phyloP scores from a whole-genome alignment of 495 filamentous ascomycete genomes.

The Hypoxylon lenormandii region DNA sequence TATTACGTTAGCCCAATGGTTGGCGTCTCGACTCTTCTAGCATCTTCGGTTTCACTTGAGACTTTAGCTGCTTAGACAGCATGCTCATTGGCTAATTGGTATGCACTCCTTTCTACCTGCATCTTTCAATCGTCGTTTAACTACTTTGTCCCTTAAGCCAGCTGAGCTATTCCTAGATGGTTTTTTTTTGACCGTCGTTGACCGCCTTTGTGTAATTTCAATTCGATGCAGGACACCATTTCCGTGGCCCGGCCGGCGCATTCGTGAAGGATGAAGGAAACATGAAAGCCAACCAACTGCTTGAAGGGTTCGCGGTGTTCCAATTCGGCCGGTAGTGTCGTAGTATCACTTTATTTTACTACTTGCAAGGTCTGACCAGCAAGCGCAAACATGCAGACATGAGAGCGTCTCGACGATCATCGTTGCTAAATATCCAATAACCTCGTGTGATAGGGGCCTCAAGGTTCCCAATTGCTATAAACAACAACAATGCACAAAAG shows the following conservation, averaged over 20 bases:
- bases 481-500: constrained; percentile 2
- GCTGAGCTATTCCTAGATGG: constrained; percentile 1
- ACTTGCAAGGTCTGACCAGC: too few species aligned
- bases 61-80: constrained; percentile 4
- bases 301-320: not conserved
- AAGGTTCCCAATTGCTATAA: too few species aligned
- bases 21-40: constrained; percentile 48
- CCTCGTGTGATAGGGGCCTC: too few species aligned
- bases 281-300: constrained; percentile 5
- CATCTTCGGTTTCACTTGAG: constrained; percentile 51
- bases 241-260: constrained; percentile 34
- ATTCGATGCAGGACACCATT: constrained; percentile 34
- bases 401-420: constrained; percentile 18
- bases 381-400: constrained; percentile 10
- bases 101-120: constrained; percentile 50
- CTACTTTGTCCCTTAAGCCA: constrained; percentile 12
- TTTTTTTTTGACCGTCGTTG: constrained; percentile 28
- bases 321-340: constrained; percentile 17
- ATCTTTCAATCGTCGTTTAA: constrained; percentile 39
- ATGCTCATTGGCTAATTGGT: constrained; percentile 43
- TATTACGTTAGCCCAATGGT: constrained; percentile 37
- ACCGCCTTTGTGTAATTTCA: constrained; percentile 50
- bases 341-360: too few species aligned
- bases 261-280: not conserved
- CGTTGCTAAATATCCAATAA: too few species aligned